Conservation (phyloP, 2,329 filamentous ascomycete genomes). For the Fusarium pseudocircinatum region DNA sequence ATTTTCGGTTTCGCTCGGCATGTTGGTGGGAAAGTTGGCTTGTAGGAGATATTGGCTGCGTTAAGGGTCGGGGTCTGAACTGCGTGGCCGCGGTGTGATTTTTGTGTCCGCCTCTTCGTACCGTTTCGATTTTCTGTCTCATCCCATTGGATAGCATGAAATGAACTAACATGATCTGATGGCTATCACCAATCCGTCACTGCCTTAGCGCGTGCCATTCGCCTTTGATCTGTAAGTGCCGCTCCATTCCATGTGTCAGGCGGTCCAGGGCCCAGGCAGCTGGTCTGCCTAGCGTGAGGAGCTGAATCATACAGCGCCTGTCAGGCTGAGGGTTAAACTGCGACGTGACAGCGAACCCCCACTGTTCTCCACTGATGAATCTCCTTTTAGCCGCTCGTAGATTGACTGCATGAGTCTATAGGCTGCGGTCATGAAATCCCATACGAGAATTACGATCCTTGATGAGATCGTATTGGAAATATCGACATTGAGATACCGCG, state of each 20-base stretch:
- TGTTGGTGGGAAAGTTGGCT: rapidly evolving
- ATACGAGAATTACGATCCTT: background rate
- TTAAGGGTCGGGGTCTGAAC: rapidly evolving
- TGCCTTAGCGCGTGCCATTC: background rate
- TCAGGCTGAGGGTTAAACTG: background rate
- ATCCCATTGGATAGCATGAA: background rate
- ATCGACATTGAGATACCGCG: background rate
- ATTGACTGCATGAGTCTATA: rapidly evolving
- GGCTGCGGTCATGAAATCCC: rapidly evolving
- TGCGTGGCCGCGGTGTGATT: rapidly evolving
- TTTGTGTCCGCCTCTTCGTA: rapidly evolving
- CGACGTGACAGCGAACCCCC: background rate
- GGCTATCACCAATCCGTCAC: rapidly evolving
- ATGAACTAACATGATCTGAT: background rate
- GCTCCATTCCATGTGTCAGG: background rate
- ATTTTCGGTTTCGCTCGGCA: rapidly evolving
- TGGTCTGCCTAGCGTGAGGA: background rate
- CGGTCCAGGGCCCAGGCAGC: background rate
- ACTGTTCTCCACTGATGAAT: background rate
- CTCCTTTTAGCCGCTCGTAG: no score
- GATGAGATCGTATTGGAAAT: background rate
- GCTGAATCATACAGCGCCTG: no score
- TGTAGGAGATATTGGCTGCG: rapidly evolving
- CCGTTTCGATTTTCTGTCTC: background rate
- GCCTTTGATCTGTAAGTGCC: background rate